A percentile compares a stretch with the other conserved stretches of the same genome.
phyloP scores from a whole-genome alignment of 805 yeast genomes.

The Saturnispora hagleri region DNA sequence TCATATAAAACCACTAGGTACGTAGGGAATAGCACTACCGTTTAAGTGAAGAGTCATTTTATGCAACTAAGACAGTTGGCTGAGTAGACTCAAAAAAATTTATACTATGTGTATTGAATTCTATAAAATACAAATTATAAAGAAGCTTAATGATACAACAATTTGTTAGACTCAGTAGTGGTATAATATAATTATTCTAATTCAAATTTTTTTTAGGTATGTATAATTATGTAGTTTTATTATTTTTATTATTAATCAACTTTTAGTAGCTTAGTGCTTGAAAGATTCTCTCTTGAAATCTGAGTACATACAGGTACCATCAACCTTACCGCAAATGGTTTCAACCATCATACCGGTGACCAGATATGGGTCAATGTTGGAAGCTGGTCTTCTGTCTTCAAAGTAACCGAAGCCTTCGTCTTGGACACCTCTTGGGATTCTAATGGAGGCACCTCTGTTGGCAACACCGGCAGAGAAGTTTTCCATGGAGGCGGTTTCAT shows the following conservation, averaged over 20 bases:
- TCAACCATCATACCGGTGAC: constrained; percentile 98
- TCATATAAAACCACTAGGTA: too few relatives aligned
- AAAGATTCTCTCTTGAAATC: constrained; percentile 70
- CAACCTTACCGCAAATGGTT: constrained; percentile 90
- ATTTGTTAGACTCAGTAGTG: neutral
- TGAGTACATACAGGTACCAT: constrained; percentile 90
- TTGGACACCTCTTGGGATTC: constrained; percentile 98
- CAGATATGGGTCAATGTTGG: constrained; percentile 97
- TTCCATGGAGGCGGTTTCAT: constrained; percentile 94
- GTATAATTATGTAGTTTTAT: neutral
- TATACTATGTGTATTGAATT: neutral
- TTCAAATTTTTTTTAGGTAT: neutral
- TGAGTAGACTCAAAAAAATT: too few relatives aligned
- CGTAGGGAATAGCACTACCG: too few relatives aligned
- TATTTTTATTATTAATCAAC: too few relatives aligned
- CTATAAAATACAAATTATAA: neutral
- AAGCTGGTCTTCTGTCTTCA: constrained; percentile 99
- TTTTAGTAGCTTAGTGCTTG: constrained; percentile 10
- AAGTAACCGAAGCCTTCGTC: constrained; percentile 97
- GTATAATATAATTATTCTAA: neutral
- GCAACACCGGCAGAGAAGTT: constrained; percentile 95
- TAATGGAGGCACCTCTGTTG: constrained; percentile 97
- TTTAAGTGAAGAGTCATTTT: too few relatives aligned
- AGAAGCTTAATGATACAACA: neutral
- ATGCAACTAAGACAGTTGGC: too few relatives aligned